A percentile compares a stretch with the other conserved stretches of the same genome.
Evolutionary conservation across 202 grass and related monocot genomes (phyloP).

Genomic region (Carex sylvatica): DNA sequence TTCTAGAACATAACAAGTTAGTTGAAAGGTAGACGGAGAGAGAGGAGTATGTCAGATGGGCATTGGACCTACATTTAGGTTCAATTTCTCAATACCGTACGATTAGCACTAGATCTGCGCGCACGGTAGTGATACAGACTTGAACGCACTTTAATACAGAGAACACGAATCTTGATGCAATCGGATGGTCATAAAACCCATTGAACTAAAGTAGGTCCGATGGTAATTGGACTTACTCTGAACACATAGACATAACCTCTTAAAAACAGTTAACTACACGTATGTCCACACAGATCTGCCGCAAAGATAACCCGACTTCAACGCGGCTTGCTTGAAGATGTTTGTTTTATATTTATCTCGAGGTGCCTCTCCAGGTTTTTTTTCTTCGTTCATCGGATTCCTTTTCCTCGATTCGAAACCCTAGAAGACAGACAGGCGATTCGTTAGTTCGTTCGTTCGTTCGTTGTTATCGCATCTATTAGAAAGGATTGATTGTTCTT

Average conservation of each 20-base stretch:
- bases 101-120: too few relatives aligned
- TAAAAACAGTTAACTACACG: background rate
- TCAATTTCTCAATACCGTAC: too few relatives aligned
- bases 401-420: constrained; percentile 20
- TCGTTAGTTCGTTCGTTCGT: background rate
- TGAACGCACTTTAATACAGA: too few relatives aligned
- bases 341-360: constrained; percentile 6
- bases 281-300: background rate
- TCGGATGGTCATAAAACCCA: too few relatives aligned
- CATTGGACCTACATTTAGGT: too few relatives aligned
- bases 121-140: too few relatives aligned
- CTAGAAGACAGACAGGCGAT: constrained; percentile 8
- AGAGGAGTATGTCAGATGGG: too few relatives aligned
- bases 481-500: constrained; percentile 6
- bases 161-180: too few relatives aligned
- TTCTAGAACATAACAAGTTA: background rate
- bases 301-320: background rate
- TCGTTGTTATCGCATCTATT: background rate
- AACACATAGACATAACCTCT: too few relatives aligned
- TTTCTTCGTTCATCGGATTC: constrained; percentile 19
- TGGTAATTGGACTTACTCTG: too few relatives aligned
- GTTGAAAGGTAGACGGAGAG: background rate
- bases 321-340: constrained; percentile 10
- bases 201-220: too few relatives aligned
- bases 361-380: background rate